A percentile compares a stretch with the other conserved stretches of the same genome.
Evolutionary conservation across 2,329 filamentous ascomycete genomes (phyloP).

Genomic region (Lojkania enalia): DNA sequence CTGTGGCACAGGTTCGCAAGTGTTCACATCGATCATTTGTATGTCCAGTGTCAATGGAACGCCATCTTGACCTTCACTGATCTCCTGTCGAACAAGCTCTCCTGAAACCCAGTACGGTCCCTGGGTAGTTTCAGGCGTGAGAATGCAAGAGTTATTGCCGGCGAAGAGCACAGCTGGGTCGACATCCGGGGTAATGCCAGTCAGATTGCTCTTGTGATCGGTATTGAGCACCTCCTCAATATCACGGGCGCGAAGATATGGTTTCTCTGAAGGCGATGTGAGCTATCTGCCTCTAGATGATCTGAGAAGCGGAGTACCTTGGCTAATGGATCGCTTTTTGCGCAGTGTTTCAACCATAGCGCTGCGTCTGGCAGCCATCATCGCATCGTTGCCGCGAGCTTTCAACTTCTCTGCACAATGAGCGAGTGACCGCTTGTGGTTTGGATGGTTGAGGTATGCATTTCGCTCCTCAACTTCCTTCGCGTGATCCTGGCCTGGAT

Average conservation of each 20-base stretch:
- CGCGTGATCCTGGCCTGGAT: conserved; percentile 45
- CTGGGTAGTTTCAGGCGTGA: conserved; percentile 39
- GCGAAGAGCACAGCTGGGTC: conserved; percentile 34
- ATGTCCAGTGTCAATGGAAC: conserved; percentile 56
- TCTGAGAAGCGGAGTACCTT: conserved; percentile 12
- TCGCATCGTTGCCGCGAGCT: conserved; percentile 45
- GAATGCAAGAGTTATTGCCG: conserved; percentile 39
- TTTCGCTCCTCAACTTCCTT: conserved; percentile 42
- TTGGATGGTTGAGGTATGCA: conserved; percentile 33
- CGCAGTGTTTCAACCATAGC: conserved; percentile 46
- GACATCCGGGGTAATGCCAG: conserved; percentile 31
- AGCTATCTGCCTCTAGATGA: conserved; percentile 7
- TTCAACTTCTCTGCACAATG: conserved; percentile 47
- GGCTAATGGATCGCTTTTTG: conserved; percentile 39
- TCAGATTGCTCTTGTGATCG: conserved; percentile 36
- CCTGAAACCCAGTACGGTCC: conserved; percentile 51
- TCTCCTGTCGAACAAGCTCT: conserved; percentile 54
- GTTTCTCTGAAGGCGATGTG: conserved; percentile 22
- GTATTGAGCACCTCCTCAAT: conserved; percentile 31
- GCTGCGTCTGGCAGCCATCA: conserved; percentile 49
- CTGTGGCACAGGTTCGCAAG: conserved; percentile 56
- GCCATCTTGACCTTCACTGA: conserved; percentile 54
- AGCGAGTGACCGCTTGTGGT: conserved; percentile 45
- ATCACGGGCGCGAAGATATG: conserved; percentile 33
- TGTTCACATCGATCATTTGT: conserved; percentile 59